Percentiles rank a stretch among this genome's conserved stretches.
Evolutionary conservation across 2,329 filamentous ascomycete genomes (phyloP).

Genomic region (Pseudopyrenochaeta lycopersici): DNA sequence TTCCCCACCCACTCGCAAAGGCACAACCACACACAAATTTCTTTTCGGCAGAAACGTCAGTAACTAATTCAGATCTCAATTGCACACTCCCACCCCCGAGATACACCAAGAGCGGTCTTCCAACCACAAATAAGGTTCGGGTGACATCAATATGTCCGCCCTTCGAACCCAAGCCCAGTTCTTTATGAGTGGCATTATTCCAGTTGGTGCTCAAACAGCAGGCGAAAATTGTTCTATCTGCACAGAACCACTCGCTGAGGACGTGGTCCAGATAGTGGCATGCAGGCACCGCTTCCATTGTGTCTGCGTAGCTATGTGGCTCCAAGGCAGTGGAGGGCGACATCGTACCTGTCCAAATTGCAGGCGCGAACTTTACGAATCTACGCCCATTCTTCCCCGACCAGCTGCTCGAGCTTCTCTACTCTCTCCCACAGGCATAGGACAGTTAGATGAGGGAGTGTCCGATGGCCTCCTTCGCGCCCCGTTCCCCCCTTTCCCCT

Average conservation of each 20-base stretch:
- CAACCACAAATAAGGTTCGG: too few relatives aligned
- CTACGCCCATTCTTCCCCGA: too few relatives aligned
- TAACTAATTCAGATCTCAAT: too few relatives aligned
- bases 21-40: too few relatives aligned
- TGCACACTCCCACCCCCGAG: too few relatives aligned
- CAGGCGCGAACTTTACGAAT: slow-evolving; percentile 4
- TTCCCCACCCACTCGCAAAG: too few relatives aligned
- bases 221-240: not conserved
- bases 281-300: slow-evolving; percentile 10
- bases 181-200: slow-evolving; percentile 8
- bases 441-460: too few relatives aligned
- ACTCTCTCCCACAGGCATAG: too few relatives aligned
- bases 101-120: too few relatives aligned
- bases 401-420: not conserved
- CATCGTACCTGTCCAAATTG: slow-evolving; percentile 11
- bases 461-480: too few relatives aligned
- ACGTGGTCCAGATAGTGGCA: slow-evolving; percentile 5
- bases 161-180: slow-evolving; percentile 15
- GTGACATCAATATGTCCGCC: not conserved
- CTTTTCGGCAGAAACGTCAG: too few relatives aligned
- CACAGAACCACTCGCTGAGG: not conserved
- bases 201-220: not conserved
- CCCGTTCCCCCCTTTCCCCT: too few relatives aligned
- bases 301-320: slow-evolving; percentile 7
- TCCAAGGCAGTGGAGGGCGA: not conserved